A percentile compares a stretch with the other conserved stretches of the same genome.
These are phyloP conservation scores for Acidomyces sp. DNA, from an alignment of 495 filamentous ascomycete genomes.

Conservation along the genomic window DNA sequence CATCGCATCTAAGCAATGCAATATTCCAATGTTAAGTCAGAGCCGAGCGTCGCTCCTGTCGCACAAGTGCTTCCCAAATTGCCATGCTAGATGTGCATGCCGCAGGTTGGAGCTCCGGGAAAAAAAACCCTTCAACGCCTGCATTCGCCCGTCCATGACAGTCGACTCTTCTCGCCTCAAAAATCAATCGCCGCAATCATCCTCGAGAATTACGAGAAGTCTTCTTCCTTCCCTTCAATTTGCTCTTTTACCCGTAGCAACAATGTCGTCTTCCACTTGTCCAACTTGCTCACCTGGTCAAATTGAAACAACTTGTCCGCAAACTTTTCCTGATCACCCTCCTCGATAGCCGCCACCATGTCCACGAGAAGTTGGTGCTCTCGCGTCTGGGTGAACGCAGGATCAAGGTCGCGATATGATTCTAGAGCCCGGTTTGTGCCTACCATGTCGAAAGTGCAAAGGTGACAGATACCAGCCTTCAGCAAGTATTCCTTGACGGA, in stretches of 20 bases:
- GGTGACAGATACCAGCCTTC: conserved; percentile 58
- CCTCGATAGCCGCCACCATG: conserved; percentile 54
- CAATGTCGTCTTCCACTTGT: conserved; percentile 90
- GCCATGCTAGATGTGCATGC: too few species aligned
- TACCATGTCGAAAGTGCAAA: conserved; percentile 49
- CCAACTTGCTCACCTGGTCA: conserved; percentile 79
- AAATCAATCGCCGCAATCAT: too few species aligned
- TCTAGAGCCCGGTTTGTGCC: conserved; percentile 63
- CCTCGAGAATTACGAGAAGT: conserved; percentile 43
- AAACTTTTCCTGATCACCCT: conserved; percentile 64
- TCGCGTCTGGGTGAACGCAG: conserved; percentile 55
- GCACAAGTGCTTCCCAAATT: too few species aligned
- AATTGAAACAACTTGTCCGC: conserved; percentile 75
- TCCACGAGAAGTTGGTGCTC: conserved; percentile 71
- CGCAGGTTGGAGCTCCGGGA: too few species aligned
- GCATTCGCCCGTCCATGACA: too few species aligned
- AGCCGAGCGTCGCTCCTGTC: too few species aligned
- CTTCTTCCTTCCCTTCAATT: conserved; percentile 64
- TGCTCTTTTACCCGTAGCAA: conserved; percentile 67
- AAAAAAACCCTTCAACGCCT: too few species aligned
- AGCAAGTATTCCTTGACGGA: conserved; percentile 87
- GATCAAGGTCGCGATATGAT: conserved; percentile 69
- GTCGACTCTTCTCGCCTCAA: too few species aligned
- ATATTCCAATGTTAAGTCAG: too few species aligned
- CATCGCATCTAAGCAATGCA: too few species aligned